phyloP scores from a whole-genome alignment of 345 rosid species.

The Limnanthes douglasii region DNA sequence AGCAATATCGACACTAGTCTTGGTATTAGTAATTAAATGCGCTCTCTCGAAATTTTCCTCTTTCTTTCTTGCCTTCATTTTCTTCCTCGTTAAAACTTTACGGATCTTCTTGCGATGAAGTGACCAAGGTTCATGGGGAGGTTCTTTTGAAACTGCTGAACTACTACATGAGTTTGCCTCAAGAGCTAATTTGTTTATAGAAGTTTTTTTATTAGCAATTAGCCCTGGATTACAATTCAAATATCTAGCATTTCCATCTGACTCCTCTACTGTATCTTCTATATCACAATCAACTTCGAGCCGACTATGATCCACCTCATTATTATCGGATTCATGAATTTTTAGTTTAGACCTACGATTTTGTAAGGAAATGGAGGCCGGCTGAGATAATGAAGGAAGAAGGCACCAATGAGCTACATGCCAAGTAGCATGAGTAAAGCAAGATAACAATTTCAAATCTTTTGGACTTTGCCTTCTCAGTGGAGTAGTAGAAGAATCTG shows the following conservation, averaged over 20 bases:
- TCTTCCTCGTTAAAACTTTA: constrained; percentile 65
- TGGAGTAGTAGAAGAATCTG: constrained; percentile 74
- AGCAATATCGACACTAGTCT: constrained; percentile 59
- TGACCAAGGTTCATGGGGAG: constrained; percentile 68
- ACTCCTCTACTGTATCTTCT: constrained; percentile 39
- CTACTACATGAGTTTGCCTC: too few relatives aligned
- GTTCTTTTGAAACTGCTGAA: constrained; percentile 54
- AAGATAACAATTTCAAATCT: constrained; percentile 67
- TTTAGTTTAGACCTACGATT: constrained; percentile 34
- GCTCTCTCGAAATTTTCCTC: constrained; percentile 88
- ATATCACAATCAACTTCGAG: constrained; percentile 17
- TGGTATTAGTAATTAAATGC: constrained; percentile 49
- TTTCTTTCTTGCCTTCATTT: constrained; percentile 63
- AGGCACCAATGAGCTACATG: constrained; percentile 91
- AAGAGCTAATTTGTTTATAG: too few relatives aligned
- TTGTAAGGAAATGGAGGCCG: constrained; percentile 28
- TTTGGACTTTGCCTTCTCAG: constrained; percentile 88
- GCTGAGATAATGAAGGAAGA: constrained; percentile 32
- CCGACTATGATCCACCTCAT: constrained; percentile 17
- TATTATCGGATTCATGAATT: constrained; percentile 29
- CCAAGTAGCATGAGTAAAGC: constrained; percentile 90
- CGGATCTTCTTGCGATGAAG: constrained; percentile 86
- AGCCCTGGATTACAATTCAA: constrained; percentile 19
- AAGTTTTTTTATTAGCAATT: constrained; percentile 13
- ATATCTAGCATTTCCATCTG: constrained; percentile 19